Evolutionary conservation across 345 rosid genomes (phyloP), one percentile per base, ranked within the genome.

Genomic region (Clarkia xantiana): DNA sequence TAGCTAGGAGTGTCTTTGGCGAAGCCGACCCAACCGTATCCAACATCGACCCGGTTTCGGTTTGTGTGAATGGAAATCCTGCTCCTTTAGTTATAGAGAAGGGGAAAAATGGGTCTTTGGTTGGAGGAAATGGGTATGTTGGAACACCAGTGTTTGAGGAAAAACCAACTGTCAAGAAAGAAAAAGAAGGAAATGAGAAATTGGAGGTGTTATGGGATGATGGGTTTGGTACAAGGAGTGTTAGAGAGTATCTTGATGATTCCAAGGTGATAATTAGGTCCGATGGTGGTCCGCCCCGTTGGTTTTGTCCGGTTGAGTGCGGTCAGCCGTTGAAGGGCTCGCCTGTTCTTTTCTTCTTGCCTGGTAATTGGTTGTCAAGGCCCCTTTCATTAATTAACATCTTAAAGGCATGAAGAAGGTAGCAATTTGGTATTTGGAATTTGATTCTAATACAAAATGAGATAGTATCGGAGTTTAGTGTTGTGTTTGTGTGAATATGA

Each of bases 301-400:
- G 94, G 97, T 83, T 90, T 73, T 79, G 80, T 67, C 95, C 96
- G 0, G 65, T 77, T 25, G 97, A 79, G 45, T 76, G 97, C 58
- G 94, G 88, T 19, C 62, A 50, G 14, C 93, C 94, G 0, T 42
- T 76, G 15, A 60, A 73, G 57, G 74, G 68, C 67, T 79, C 86
- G 56, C 89, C 97, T 11, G 47, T 68, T 51, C 84, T 86, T 53
- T 66, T 90, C 52, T 90, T 79, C 68, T 67, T 81, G 66, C 94
- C 96, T 20, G 80, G 97, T 83, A 77, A 77, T 34, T 11, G 16
- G 16, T 47, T 8, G 4, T 22, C 23, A 51, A 42, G 18, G 42
- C n/a, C 11, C 13, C 3, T 48, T 13, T 48, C 8, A n/a, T n/a
- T n/a, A 4, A 12, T 19, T 29, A 29, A 29, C 36, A 29, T 29